These are phyloP conservation scores for Xylona heveae DNA, from an alignment of 495 filamentous ascomycete species.

Conservation along the genomic window DNA sequence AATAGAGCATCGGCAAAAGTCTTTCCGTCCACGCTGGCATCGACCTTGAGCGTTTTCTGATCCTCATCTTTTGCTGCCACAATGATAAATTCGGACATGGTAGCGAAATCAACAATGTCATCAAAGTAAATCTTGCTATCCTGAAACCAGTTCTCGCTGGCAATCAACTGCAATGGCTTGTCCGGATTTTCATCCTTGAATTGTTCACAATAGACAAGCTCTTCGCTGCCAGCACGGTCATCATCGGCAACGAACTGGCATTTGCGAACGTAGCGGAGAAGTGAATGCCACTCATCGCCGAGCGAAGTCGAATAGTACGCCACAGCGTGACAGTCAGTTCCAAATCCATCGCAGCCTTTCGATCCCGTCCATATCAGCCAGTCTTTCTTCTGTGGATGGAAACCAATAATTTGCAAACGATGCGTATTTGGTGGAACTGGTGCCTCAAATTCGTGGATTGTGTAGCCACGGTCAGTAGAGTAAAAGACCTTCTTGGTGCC, in stretches of 20 bases:
- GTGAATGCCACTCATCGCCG: constrained; percentile 50
- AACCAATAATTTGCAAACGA: constrained; percentile 32
- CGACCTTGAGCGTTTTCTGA: constrained; percentile 46
- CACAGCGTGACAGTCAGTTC: constrained; percentile 37
- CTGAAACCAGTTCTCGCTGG: constrained; percentile 55
- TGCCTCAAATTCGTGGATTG: constrained; percentile 44
- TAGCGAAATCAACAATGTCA: constrained; percentile 67
- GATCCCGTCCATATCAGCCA: constrained; percentile 84
- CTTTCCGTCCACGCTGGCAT: constrained; percentile 63
- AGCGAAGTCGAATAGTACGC: constrained; percentile 54
- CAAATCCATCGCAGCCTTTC: constrained; percentile 24
- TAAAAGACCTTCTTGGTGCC: constrained; percentile 44
- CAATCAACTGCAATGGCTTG: constrained; percentile 40
- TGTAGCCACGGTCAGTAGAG: constrained; percentile 50
- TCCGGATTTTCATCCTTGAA: constrained; percentile 38
- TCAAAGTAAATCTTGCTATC: constrained; percentile 29
- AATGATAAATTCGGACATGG: constrained; percentile 86
- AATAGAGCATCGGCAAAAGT: constrained; percentile 70
- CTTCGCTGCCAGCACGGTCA: constrained; percentile 31
- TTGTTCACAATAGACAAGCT: constrained; percentile 67
- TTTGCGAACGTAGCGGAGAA: constrained; percentile 43
- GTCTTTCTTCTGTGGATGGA: constrained; percentile 62
- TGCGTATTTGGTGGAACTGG: constrained; percentile 25
- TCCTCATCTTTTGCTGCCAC: constrained; percentile 54
- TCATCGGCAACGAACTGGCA: constrained; percentile 66